A percentile compares a stretch with the other conserved stretches of the same genome.
Conservation (phyloP, 2,329 filamentous ascomycete genomes). For the Pyricularia pennisetigena region DNA sequence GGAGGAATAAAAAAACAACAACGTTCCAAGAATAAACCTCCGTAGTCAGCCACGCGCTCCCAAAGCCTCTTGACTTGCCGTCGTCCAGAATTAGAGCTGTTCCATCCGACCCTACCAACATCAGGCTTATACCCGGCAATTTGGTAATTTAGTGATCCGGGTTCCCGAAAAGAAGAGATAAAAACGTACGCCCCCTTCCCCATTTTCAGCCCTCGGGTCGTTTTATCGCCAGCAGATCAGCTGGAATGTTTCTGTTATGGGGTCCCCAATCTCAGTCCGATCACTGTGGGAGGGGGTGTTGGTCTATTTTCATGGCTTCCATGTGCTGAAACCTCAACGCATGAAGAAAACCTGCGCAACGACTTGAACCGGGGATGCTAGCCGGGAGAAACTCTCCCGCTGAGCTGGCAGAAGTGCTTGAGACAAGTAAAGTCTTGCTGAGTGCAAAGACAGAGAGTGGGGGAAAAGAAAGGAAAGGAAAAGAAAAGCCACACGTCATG, state of each 20-base stretch:
- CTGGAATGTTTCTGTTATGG: not conserved
- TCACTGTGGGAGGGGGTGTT: too few relatives aligned
- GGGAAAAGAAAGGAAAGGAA: too few relatives aligned
- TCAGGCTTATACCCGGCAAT: not conserved
- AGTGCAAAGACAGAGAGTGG: too few relatives aligned
- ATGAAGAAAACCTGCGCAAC: not conserved
- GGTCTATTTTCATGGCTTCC: not conserved
- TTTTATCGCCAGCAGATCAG: not conserved
- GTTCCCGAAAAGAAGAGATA: not conserved
- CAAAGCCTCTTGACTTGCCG: not conserved
- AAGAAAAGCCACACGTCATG: not conserved
- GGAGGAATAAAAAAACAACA: not conserved
- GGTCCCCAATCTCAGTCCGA: not conserved
- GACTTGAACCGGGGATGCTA: not conserved
- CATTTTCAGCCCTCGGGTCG: not conserved
- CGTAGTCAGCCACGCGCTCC: not conserved
- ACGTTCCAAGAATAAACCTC: not conserved
- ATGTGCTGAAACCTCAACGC: not conserved
- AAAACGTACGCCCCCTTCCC: not conserved
- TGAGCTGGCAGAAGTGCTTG: not conserved
- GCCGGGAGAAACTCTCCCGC: not conserved
- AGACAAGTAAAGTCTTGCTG: too few relatives aligned
- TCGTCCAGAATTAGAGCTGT: not conserved
- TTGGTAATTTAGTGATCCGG: not conserved
- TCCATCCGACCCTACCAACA: not conserved